These are phyloP conservation scores for Yarrowia keelungensis DNA, from an alignment of 805 yeast species.

Conservation along the genomic window DNA sequence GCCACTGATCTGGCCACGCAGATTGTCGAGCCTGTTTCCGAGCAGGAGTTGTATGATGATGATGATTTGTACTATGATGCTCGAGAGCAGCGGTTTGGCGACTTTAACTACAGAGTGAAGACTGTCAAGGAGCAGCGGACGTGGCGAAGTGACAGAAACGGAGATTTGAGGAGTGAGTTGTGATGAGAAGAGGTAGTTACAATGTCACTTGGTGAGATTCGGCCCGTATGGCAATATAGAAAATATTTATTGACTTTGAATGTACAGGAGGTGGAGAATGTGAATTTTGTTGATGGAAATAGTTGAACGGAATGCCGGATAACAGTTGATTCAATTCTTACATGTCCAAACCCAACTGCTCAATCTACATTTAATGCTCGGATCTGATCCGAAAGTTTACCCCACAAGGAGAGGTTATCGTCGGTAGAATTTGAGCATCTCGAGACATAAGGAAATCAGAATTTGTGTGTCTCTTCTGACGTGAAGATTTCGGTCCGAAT, in stretches of 20 bases:
- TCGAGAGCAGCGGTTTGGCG: conserved; percentile 50
- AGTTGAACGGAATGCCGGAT: too few species aligned
- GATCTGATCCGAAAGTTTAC: background rate
- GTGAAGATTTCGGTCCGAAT: background rate
- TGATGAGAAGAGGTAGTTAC: background rate
- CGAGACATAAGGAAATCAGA: background rate
- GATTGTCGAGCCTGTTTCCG: conserved; percentile 38
- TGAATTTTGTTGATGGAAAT: too few species aligned
- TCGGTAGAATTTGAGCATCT: background rate
- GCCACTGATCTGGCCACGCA: conserved; percentile 27
- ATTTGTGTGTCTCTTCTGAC: background rate
- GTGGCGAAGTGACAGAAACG: background rate
- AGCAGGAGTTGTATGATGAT: conserved; percentile 46
- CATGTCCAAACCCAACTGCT: too few species aligned
- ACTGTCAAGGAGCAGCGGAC: conserved; percentile 46
- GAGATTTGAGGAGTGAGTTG: background rate
- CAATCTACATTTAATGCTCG: background rate
- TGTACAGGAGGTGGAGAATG: too few species aligned
- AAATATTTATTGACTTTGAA: too few species aligned
- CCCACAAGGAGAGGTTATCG: conserved; percentile 5
- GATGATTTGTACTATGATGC: conserved; percentile 51
- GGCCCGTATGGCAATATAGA: too few species aligned
- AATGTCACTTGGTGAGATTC: too few species aligned
- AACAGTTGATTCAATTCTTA: too few species aligned
- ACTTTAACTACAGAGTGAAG: conserved; percentile 54